A percentile compares a stretch with the other conserved stretches of the same genome.
Conservation (phyloP, 306 rosid species). For the Lathyrus aphaca region DNA sequence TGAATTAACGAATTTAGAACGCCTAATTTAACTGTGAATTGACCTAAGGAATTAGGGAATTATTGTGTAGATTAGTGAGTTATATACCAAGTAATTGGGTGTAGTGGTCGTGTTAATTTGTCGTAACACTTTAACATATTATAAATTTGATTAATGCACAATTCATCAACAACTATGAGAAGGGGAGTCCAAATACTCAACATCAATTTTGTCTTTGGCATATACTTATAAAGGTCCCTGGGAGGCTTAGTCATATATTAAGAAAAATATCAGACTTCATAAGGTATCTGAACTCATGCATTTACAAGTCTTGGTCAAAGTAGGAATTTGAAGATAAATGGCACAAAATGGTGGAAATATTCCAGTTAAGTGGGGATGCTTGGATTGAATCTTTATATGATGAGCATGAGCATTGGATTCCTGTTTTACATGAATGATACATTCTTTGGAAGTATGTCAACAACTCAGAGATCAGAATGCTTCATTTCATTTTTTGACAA, state of each 20-base stretch:
- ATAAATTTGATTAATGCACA: no score
- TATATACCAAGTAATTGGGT: no score
- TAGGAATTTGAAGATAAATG: neutral
- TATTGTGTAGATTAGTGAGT: no score
- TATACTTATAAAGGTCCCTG: neutral
- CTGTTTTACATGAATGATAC: neutral
- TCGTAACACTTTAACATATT: no score
- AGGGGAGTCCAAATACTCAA: neutral
- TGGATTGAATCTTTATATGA: neutral
- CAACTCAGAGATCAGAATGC: neutral
- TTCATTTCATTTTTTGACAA: neutral
- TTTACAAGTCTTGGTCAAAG: neutral
- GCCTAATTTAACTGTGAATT: no score
- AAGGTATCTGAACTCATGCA: neutral
- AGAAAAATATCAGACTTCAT: neutral
- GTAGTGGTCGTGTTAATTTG: no score
- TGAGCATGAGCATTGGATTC: neutral
- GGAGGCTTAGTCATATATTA: neutral
- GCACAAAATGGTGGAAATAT: neutral
- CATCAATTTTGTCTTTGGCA: slow-evolving; percentile 1
- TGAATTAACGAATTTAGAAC: no score
- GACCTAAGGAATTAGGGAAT: no score
- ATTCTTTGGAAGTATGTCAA: neutral
- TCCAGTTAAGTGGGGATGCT: no score
- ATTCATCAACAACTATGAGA: no score